A percentile compares a stretch with the other conserved stretches of the same genome.
Evolutionary conservation across 2,329 filamentous ascomycete species (phyloP).

Genomic region (Sporothrix pallida): DNA sequence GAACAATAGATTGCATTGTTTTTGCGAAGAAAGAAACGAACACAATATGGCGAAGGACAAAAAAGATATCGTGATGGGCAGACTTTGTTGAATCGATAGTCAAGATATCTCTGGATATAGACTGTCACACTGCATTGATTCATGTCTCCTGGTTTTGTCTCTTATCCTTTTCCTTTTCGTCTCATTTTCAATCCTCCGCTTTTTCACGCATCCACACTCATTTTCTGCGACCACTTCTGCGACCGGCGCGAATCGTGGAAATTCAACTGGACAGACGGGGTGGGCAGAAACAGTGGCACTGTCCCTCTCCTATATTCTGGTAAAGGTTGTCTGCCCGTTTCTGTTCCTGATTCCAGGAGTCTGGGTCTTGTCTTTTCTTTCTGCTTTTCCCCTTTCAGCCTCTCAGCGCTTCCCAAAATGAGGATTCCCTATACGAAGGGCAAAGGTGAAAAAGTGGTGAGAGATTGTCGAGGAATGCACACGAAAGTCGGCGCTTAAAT

Average conservation of each 20-base stretch:
- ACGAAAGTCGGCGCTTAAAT: constrained; percentile 27
- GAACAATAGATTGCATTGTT: too few relatives aligned
- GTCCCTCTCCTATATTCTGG: not conserved
- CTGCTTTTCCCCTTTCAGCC: constrained; percentile 10
- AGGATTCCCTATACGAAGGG: not conserved
- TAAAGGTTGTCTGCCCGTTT: not conserved
- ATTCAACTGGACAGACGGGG: constrained; percentile 8
- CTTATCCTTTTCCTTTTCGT: not conserved
- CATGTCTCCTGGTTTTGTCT: not conserved
- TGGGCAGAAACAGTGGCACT: too few relatives aligned
- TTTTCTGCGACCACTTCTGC: constrained; percentile 19
- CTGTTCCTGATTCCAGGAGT: constrained; percentile 13
- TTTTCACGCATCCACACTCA: not conserved
- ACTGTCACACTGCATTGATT: not conserved
- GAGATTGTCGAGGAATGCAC: not conserved
- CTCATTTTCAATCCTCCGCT: not conserved
- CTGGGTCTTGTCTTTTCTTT: not conserved
- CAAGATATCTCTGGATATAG: too few relatives aligned
- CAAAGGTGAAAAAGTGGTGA: not conserved
- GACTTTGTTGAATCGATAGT: too few relatives aligned
- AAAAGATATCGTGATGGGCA: too few relatives aligned
- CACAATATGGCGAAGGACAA: too few relatives aligned
- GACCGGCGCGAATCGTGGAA: constrained; percentile 21
- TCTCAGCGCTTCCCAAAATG: constrained; percentile 28
- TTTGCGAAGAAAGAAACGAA: too few relatives aligned